Conservation (phyloP, 306 rosid species). For the Cyamopsis tetragonoloba region DNA sequence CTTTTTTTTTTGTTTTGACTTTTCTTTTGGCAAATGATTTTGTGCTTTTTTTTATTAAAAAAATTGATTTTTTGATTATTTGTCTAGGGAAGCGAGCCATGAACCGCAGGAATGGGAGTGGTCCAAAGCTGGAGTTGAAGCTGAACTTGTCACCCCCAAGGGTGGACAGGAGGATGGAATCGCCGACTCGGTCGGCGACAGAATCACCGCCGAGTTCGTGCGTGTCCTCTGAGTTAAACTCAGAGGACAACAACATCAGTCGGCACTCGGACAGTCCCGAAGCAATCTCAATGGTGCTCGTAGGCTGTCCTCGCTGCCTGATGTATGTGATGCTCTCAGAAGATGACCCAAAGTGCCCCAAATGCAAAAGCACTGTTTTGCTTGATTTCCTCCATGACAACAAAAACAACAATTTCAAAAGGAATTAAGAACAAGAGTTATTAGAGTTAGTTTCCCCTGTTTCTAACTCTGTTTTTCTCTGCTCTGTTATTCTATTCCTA, state of each 20-base stretch:
- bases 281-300: constrained; percentile 82
- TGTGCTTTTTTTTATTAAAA: too few relatives aligned
- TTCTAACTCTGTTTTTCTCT: constrained; percentile 21
- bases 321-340: constrained; percentile 98
- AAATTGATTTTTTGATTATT: neutral
- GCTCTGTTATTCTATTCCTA: constrained; percentile 12
- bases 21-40: neutral
- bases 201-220: constrained; percentile 89
- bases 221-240: constrained; percentile 74
- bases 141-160: constrained; percentile 91
- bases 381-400: constrained; percentile 76
- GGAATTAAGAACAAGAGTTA: too few relatives aligned
- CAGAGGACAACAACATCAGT: constrained; percentile 33
- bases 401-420: constrained; percentile 38
- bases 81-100: constrained; percentile 25
- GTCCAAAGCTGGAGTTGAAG: constrained; percentile 82
- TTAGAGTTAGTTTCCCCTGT: constrained; percentile 19
- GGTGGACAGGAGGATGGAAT: constrained; percentile 39
- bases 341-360: constrained; percentile 88
- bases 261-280: constrained; percentile 78
- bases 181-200: constrained; percentile 66
- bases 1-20: neutral
- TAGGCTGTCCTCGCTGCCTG: constrained; percentile 92
- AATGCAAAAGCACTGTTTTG: constrained; percentile 95
- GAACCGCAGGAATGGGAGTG: constrained; percentile 70